These are phyloP conservation scores for Helianthus tuberosus DNA, from an alignment of 129 eudicot species.

Conservation along the genomic window DNA sequence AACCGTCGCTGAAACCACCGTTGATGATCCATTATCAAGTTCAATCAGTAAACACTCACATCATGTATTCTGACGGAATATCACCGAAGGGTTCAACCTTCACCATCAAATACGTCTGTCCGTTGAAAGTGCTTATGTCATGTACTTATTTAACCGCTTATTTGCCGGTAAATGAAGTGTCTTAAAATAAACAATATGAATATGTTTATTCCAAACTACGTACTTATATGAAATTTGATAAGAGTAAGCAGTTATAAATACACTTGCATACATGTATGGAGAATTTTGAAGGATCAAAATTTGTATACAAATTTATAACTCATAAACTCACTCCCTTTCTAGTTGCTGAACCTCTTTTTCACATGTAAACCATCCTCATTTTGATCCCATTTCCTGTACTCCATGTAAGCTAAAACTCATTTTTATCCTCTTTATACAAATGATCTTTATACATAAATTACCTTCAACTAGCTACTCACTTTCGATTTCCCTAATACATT, in stretches of 20 bases:
- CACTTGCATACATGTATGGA: neutral
- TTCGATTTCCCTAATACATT: conserved; percentile 12
- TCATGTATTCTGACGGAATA: no score
- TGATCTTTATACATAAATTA: conserved; percentile 3
- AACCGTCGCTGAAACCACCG: no score
- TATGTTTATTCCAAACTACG: neutral
- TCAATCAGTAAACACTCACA: no score
- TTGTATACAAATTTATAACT: conserved; percentile 17
- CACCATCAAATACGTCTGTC: no score
- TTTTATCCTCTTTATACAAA: conserved; percentile 18
- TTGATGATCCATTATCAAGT: no score
- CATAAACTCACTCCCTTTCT: conserved; percentile 10
- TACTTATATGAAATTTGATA: neutral
- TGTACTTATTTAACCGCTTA: neutral
- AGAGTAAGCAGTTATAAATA: no score
- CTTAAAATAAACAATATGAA: neutral
- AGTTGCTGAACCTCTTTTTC: conserved; percentile 14
- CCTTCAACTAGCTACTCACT: conserved; percentile 11
- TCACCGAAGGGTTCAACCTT: no score
- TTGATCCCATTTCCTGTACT: conserved; percentile 9
- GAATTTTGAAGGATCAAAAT: conserved; percentile 29
- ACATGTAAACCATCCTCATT: conserved; percentile 8
- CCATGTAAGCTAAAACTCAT: conserved; percentile 11
- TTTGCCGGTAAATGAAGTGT: neutral
- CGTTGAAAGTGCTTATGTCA: no score